Evolutionary conservation across 208 protist genomes (phyloP).

Genomic region (Naegleria lovaniensis): DNA sequence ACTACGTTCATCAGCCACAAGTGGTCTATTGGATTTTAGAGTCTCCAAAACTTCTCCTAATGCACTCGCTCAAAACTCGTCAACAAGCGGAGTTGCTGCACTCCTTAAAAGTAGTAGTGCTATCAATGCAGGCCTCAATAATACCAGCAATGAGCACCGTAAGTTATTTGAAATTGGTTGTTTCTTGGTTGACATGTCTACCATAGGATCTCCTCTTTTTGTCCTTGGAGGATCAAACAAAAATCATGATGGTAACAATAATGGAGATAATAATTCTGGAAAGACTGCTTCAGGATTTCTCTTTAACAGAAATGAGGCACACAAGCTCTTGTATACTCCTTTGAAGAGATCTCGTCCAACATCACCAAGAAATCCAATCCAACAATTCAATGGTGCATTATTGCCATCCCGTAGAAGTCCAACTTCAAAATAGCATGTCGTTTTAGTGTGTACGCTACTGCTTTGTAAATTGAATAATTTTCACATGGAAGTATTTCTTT

Average conservation of each 20-base stretch:
- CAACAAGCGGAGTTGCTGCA: too few species aligned
- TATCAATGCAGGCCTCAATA: too few species aligned
- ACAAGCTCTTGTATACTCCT: background rate
- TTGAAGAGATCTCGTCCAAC: background rate
- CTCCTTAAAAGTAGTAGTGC: too few species aligned
- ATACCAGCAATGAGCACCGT: too few species aligned
- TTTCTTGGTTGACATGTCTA: too few species aligned
- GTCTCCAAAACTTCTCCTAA: background rate
- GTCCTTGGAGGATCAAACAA: background rate
- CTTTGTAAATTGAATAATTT: too few species aligned
- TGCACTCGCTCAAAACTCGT: too few species aligned
- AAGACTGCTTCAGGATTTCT: background rate
- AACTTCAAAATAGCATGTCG: background rate
- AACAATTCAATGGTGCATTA: background rate
- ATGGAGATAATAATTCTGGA: background rate
- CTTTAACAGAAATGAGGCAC: background rate
- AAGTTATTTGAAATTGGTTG: too few species aligned
- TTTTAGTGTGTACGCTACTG: too few species aligned
- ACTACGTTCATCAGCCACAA: background rate
- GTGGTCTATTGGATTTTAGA: background rate
- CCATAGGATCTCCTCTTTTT: background rate
- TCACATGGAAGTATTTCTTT: too few species aligned
- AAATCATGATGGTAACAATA: background rate
- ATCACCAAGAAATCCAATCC: background rate
- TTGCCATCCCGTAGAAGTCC: background rate